phyloP scores from a whole-genome alignment of 352 stramenopile genomes.

The Phytopythium vexans region DNA sequence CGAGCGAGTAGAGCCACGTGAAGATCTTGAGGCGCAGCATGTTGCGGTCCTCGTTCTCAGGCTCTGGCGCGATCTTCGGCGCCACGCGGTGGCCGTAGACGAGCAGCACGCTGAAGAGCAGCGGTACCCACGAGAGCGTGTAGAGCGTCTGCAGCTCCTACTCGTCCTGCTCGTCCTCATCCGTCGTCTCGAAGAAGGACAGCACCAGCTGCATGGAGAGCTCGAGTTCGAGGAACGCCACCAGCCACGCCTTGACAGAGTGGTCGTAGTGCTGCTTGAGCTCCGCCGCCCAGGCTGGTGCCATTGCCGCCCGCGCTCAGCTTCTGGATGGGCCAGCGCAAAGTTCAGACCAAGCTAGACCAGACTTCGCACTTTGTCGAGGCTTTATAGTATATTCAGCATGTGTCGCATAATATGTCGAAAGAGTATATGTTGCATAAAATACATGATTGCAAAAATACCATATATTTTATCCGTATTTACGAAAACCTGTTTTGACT shows the following conservation, averaged over 20 bases:
- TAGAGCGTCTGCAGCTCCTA: constrained; percentile 74
- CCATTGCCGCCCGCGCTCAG: neutral
- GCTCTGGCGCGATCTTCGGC: constrained; percentile 34
- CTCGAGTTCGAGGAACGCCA: constrained; percentile 62
- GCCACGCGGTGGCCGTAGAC: constrained; percentile 54
- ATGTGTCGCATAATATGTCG: neutral
- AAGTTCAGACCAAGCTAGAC: neutral
- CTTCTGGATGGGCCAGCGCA: neutral
- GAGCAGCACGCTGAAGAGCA: constrained; percentile 36
- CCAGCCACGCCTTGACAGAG: constrained; percentile 62
- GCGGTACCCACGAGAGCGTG: constrained; percentile 55
- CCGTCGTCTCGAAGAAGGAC: constrained; percentile 69
- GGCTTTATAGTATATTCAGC: neutral
- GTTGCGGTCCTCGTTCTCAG: constrained; percentile 64
- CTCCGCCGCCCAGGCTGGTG: constrained; percentile 4
- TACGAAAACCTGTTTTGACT: too few relatives aligned
- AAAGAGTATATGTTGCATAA: neutral
- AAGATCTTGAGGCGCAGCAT: constrained; percentile 67
- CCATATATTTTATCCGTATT: too few relatives aligned
- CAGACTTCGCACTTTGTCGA: constrained; percentile 1
- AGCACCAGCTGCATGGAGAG: constrained; percentile 65
- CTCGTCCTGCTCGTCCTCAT: constrained; percentile 40
- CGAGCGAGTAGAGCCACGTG: constrained; percentile 57
- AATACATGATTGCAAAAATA: neutral
- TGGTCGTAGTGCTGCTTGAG: constrained; percentile 40